Conservation (phyloP, 352 stramenopile species). For the Hyaloperonospora arabidopsidis region DNA sequence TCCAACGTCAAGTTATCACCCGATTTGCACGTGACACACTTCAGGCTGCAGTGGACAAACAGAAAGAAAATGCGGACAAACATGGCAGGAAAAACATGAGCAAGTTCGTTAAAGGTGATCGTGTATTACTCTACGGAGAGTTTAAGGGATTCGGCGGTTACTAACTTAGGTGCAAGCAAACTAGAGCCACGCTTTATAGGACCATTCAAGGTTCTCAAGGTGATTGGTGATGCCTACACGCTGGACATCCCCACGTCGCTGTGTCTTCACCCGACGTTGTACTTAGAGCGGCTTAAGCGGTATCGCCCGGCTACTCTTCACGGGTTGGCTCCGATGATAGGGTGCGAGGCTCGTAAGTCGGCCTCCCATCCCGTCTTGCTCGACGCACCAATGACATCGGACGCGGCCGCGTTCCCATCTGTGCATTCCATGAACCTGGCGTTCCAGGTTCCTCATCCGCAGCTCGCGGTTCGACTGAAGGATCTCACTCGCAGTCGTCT, state of each 20-base stretch:
- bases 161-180: neutral
- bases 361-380: too few relatives aligned
- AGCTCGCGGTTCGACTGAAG: too few relatives aligned
- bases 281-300: neutral
- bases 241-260: neutral
- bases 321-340: too few relatives aligned
- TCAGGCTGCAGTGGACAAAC: neutral
- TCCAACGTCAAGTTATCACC: neutral
- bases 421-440: too few relatives aligned
- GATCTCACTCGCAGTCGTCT: too few relatives aligned
- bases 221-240: neutral
- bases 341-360: too few relatives aligned
- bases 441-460: too few relatives aligned
- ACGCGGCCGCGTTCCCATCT: too few relatives aligned
- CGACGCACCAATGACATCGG: too few relatives aligned
- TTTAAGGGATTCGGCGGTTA: neutral
- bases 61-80: constrained; percentile 4
- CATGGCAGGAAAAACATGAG: constrained; percentile 1
- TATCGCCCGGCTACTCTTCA: neutral
- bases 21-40: neutral
- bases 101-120: neutral
- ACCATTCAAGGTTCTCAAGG: neutral
- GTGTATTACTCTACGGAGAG: neutral
- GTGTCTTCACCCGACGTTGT: neutral
- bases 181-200: neutral